Conservation (phyloP, 352 stramenopile genomes). For the Phytophthora litchii region DNA sequence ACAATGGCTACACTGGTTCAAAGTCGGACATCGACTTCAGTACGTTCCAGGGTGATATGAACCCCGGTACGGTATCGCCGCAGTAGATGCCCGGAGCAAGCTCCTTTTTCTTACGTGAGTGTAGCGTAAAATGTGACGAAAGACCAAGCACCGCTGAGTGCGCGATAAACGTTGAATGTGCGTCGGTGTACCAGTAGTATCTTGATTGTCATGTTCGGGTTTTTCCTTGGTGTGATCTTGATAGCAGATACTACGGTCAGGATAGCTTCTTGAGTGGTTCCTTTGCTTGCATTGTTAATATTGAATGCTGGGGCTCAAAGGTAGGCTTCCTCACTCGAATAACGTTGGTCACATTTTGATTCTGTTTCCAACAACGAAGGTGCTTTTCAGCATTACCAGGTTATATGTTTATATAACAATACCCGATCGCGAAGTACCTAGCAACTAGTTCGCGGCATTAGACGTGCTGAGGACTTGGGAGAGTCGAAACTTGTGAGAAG, state of each 20-base stretch:
- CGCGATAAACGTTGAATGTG: conserved; percentile 41
- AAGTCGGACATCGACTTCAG: conserved; percentile 42
- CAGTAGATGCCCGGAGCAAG: conserved; percentile 16
- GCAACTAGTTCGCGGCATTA: no score
- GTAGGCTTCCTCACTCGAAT: conserved; percentile 1
- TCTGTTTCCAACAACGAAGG: background rate
- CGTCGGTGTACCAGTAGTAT: conserved; percentile 24
- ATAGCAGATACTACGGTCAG: background rate
- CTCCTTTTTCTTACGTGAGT: conserved; percentile 35
- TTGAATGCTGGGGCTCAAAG: conserved; percentile 4
- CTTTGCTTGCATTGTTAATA: conserved; percentile 2
- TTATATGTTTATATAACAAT: no score
- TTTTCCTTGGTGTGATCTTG: conserved; percentile 13
- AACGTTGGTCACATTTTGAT: background rate
- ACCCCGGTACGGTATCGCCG: conserved; percentile 28
- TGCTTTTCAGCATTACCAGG: background rate
- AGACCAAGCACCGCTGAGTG: conserved; percentile 31
- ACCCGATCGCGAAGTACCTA: no score
- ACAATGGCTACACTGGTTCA: conserved; percentile 27
- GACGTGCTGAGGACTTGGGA: no score
- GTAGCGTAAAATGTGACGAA: conserved; percentile 44
- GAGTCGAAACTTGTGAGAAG: no score
- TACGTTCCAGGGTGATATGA: conserved; percentile 8
- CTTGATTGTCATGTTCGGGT: conserved; percentile 4
- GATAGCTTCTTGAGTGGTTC: conserved; percentile 5